Conservation (phyloP, 2,329 filamentous ascomycete species). For the Fusarium multiceps region DNA sequence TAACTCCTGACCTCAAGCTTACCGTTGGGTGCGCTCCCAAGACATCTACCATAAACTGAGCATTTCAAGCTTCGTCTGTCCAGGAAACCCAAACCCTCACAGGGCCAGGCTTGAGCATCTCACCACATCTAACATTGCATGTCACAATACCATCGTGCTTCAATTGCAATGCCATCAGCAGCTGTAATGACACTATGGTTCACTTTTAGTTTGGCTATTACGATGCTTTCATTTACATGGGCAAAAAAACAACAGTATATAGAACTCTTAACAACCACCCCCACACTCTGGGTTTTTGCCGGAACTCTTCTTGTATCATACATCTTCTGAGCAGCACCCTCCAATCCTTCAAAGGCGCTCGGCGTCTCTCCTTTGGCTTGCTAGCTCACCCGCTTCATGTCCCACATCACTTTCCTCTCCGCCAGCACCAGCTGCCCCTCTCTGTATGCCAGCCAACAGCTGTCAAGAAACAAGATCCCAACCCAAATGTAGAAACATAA, state of each 20-base stretch:
- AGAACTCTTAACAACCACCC: constrained; percentile 20
- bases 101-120: neutral
- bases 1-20: constrained; percentile 8
- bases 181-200: constrained; percentile 2
- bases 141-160: neutral
- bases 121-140: neutral
- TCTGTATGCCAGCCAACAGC: constrained; percentile 10
- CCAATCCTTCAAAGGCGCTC: neutral
- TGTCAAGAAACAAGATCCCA: constrained; percentile 5
- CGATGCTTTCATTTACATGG: constrained; percentile 25
- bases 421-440: neutral
- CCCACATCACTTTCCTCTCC: neutral
- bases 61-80: neutral
- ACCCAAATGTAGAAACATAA: constrained; percentile 34
- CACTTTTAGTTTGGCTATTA: constrained; percentile 9
- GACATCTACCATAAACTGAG: neutral
- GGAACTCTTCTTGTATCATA: neutral
- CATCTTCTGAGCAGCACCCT: neutral
- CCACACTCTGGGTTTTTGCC: constrained; percentile 4
- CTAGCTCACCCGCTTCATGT: neutral
- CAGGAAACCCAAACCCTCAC: neutral
- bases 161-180: neutral
- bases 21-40: constrained; percentile 14
- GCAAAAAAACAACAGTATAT: constrained; percentile 20
- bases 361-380: neutral